Base-by-base conservation (phyloP, 441 rosid species). In the Pelargonium cotyledonis region DNA sequence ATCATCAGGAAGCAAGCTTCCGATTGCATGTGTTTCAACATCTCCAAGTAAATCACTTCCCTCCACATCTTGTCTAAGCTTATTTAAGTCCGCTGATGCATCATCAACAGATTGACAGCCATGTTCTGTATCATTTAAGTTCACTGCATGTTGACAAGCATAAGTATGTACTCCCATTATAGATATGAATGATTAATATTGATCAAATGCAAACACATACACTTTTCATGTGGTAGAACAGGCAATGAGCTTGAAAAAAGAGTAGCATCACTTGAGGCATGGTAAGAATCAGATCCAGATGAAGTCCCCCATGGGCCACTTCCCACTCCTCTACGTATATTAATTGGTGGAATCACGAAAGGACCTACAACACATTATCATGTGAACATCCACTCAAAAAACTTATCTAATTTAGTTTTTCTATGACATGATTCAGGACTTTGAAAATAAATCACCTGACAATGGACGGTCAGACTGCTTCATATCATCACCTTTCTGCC, bases 241-340 rank as follows among this genome's bases (percentile, higher is more conserved):
- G 93, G 95, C 74, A 91, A 77, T 8, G 97, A 91, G 77, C 81
- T 84, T 7, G 97, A 91, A 80, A 91, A 91, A 84, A 89, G 73
- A 85, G 84, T 86, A 26, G 87, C 81, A 79, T 91, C 93, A 76
- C 71, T 80, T 19, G 89, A 72, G 63, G 89, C 71, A 68, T 76
- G 80, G 74, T 65, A 77, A 65, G 72, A 72, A 64, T 49, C 74
- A 62, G 75, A 72, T 70, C 82, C 82, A 31, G 44, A 65, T 23
- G 78, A 79, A 65, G 79, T 79, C 21, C 85, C 90, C 88, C 88
- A 84, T 44, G 82, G 80, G 72, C 79, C 76, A 74, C 73, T 72
- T 63, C 76, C 76, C 15, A 70, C 73, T 68, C 78, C 76, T 67
- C 72, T 70, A 5, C 1, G 79, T 41, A 73, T 76, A 72, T 74